These are phyloP conservation scores for Sherardia arvensis DNA, from an alignment of 257 asterid species.

Conservation along the genomic window DNA sequence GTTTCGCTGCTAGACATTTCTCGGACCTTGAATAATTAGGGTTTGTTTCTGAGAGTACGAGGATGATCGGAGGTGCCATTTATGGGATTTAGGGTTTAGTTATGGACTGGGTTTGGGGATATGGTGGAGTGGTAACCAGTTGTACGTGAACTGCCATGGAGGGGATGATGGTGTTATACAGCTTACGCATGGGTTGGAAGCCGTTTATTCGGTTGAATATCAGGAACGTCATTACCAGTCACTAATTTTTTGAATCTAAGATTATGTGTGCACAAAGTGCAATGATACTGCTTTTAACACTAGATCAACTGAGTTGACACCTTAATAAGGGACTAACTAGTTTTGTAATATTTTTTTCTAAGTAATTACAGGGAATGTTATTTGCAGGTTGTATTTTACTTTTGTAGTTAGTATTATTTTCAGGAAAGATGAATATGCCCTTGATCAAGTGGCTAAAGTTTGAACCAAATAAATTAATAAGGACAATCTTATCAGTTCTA, in stretches of 20 bases:
- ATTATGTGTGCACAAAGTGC: conserved; percentile 3
- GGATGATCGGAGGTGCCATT: conserved; percentile 36
- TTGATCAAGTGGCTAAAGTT: too few species aligned
- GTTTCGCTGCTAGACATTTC: conserved; percentile 24
- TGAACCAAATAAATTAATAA: too few species aligned
- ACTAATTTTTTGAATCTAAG: conserved; percentile 3
- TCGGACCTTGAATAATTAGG: background rate
- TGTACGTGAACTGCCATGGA: conserved; percentile 26
- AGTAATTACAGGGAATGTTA: too few species aligned
- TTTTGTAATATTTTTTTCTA: background rate
- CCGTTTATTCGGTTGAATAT: conserved; percentile 14
- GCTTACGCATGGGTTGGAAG: conserved; percentile 42
- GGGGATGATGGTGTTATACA: conserved; percentile 39
- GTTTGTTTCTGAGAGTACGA: background rate
- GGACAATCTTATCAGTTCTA: too few species aligned
- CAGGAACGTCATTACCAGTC: conserved; percentile 8
- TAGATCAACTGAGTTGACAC: conserved; percentile 6
- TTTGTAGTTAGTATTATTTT: too few species aligned
- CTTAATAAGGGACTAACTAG: background rate
- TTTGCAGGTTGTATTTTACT: too few species aligned
- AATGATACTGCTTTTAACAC: background rate
- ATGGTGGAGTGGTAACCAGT: conserved; percentile 42
- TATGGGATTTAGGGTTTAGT: conserved; percentile 21
- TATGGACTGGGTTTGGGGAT: background rate
- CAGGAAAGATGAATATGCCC: too few species aligned